Evolutionary conservation across 768 basidiomycete species (phyloP), one percentile per base, ranked within the genome.

Genomic region (Lyophyllum semitale): DNA sequence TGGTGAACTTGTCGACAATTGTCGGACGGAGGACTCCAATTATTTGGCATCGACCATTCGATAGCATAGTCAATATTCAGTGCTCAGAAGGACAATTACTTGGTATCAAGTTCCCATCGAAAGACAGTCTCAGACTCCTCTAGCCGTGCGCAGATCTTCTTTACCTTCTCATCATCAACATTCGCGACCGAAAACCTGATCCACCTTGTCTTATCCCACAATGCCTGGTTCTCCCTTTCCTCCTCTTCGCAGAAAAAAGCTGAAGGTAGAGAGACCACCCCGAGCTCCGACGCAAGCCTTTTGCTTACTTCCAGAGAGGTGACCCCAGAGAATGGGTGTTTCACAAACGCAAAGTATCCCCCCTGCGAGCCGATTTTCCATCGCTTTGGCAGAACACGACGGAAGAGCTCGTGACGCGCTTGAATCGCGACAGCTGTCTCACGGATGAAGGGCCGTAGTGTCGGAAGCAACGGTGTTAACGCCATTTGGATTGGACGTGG

Each of bases 171-270:
- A 48, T 91, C 88, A 40, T 79, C 77, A n/a, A 91, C 82, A 68
- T 91, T 93, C 12, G 90, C 89, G 3, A 93, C 87, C 9, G 88
- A 89, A 67, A 93, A 89, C 51, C 91, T 78, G 27, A 93, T 72
- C 88, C 88, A 93, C 51, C 79, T 70, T 35, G 83, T 80, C 61
- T 77, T 76, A 7, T 79, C 82, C 64, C 54, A 38, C 2, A 44
- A 63, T 42, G 53, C 29, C 7, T 48, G 30, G 41, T 25, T 74
- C 73, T 60, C 71, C n/a, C 6, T 9, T 4, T 32, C 73, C 4
- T 75, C 75, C 35, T 66, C 61, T 25, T 65, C 59, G 20, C 61
- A 71, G 66, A 91, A 91, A 68, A 91, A 91, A 0, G 71, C 70
- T 1, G 80, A 84, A 1, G 91, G 91, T 2, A 93, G 74, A 1